These are phyloP conservation scores for Zygotorulaspora danielsina DNA, from an alignment of 805 yeast genomes.

Conservation along the genomic window DNA sequence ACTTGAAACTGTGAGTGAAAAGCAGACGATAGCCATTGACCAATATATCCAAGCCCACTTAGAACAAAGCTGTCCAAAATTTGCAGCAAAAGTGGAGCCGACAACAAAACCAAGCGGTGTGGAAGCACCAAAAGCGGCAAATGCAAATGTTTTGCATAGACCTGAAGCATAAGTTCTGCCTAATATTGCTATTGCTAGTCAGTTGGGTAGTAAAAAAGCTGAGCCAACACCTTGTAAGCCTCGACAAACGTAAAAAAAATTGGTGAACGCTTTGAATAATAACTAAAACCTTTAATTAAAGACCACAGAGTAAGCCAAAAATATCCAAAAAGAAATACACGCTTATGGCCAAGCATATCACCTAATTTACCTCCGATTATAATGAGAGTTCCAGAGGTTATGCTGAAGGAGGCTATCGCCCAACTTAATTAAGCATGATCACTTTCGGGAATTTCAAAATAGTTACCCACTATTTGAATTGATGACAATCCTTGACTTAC, in stretches of 20 bases:
- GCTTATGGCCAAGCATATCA: conserved; percentile 59
- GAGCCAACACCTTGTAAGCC: background rate
- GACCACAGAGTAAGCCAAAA: conserved; percentile 55
- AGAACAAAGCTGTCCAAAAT: conserved; percentile 49
- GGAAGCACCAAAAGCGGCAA: conserved; percentile 53
- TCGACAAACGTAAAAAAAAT: conserved; percentile 33
- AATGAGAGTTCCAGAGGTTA: conserved; percentile 54
- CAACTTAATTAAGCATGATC: conserved; percentile 12
- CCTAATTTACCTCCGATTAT: conserved; percentile 64
- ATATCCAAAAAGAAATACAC: conserved; percentile 50
- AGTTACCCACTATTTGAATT: conserved; percentile 6
- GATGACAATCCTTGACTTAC: conserved; percentile 14
- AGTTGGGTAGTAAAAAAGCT: conserved; percentile 51
- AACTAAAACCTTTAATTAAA: conserved; percentile 49
- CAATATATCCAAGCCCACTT: conserved; percentile 63
- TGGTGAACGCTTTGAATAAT: background rate
- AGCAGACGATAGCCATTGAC: conserved; percentile 40
- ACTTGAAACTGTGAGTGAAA: conserved; percentile 32
- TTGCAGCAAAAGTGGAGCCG: conserved; percentile 37
- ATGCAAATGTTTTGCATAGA: conserved; percentile 46
- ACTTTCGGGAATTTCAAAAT: conserved; percentile 6
- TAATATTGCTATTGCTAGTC: conserved; percentile 53
- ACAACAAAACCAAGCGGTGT: conserved; percentile 59
- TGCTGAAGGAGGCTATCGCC: conserved; percentile 16
- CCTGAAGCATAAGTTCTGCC: conserved; percentile 44